Evolutionary conservation across 2,329 filamentous ascomycete species (phyloP).

Genomic region (Emmonsiellopsis sp.): DNA sequence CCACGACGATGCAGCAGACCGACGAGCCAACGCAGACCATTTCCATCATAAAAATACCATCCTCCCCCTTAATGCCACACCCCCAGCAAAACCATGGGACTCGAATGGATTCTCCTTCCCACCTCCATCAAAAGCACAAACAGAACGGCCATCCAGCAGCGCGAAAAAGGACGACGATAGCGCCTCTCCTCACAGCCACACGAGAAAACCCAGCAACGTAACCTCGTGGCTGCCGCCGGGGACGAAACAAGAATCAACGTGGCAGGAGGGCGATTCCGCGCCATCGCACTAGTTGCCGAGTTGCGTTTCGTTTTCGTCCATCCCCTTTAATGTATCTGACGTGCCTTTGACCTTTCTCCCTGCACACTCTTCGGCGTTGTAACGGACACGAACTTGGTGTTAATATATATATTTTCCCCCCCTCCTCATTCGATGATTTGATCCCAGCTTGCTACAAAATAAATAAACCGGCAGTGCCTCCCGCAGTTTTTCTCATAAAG

Average conservation of each 20-base stretch:
- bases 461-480: too few relatives aligned
- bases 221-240: constrained; percentile 61
- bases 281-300: constrained; percentile 11
- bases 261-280: constrained; percentile 46
- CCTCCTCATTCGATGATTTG: background rate
- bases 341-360: background rate
- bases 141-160: constrained; percentile 12
- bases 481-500: too few relatives aligned
- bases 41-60: constrained; percentile 55
- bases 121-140: background rate
- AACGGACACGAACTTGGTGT: too few relatives aligned
- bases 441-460: background rate
- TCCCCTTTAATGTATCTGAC: background rate
- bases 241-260: constrained; percentile 79
- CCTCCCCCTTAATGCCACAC: constrained; percentile 50
- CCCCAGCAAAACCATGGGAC: constrained; percentile 29
- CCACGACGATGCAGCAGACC: constrained; percentile 78
- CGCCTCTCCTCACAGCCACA: constrained; percentile 19
- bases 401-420: background rate
- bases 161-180: constrained; percentile 36
- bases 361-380: too few relatives aligned
- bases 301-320: background rate
- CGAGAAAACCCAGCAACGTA: constrained; percentile 30
- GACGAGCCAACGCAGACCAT: constrained; percentile 56
- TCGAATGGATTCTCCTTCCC: constrained; percentile 29